Base-by-base conservation (phyloP, 257 asterid species). In the Jacaranda mimosifolia region DNA sequence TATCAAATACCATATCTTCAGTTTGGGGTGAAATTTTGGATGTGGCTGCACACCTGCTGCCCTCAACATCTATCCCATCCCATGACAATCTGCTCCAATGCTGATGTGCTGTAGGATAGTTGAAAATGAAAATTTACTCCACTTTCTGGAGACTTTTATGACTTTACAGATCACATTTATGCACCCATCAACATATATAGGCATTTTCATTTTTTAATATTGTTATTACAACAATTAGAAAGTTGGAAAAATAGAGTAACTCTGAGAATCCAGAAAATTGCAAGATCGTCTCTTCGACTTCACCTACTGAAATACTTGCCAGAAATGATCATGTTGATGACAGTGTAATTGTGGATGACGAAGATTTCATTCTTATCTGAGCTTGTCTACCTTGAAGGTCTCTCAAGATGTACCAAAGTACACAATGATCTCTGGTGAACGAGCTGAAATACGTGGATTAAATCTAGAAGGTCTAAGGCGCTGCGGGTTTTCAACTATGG, bases 381-480 rank as follows among this genome's bases (percentile, higher is more conserved):
- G 58, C 72, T 63, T 57, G 52, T 59, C 9, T 70, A 39, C 55
- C 46, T 38, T 53, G 76, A 59, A 95, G 98, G 92, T 95, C 73
- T 87, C 97, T 13, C 97, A 93, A 85, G 99, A 93, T 84, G 97
- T 95, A 17, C 99, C 99, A 9, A 91, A 84, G 80, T 95, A 91
- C 91, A 88, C 90, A 64, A 89, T 93, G 97, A 97, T 95, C 73
- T 89, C 97, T 18, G 98, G 99, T 76, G 97, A 95, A 86, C 90
- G 99, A 80, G 99, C 99, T 86, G 94, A 87, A 85, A 84, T 95
- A 57, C 98, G 96, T 70, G 98, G 98, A 58, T 74, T 95, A 77
- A 95, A 95, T 83, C 85, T 89, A 14, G 98, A 95, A 93, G 99
- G 99, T 74, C 83, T 95, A 51, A 87, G 90, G 58, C 98, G 99